Percentiles rank a stretch among this genome's conserved stretches.
Evolutionary conservation across 139 green algal species (phyloP).

Genomic region (Coelastrella sp.): DNA sequence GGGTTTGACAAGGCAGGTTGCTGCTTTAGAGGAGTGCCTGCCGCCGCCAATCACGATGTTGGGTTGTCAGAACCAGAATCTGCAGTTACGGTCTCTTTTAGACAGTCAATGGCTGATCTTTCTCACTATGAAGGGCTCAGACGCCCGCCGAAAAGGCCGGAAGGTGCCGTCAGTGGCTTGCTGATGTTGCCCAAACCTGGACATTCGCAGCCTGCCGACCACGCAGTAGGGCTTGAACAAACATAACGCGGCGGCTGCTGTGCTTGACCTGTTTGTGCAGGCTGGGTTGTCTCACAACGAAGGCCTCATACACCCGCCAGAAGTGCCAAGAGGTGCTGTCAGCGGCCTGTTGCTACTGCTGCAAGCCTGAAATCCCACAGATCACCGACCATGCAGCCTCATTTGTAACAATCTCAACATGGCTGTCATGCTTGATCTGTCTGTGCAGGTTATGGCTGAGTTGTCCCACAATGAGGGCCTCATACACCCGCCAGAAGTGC

Average conservation of each 20-base stretch:
- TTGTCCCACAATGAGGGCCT: constrained; percentile 31
- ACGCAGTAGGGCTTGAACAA: too few relatives aligned
- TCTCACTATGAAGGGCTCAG: constrained; percentile 16
- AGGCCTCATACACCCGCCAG: constrained; percentile 15
- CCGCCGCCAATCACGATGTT: too few relatives aligned
- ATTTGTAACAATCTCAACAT: neutral
- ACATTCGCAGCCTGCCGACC: neutral
- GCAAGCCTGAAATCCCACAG: constrained; percentile 35
- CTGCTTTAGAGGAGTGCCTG: too few relatives aligned
- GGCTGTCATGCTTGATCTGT: neutral
- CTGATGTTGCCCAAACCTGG: constrained; percentile 57
- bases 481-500: neutral
- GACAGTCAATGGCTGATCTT: too few relatives aligned
- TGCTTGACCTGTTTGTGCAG: neutral
- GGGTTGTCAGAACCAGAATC: too few relatives aligned
- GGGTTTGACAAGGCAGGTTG: too few relatives aligned
- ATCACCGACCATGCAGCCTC: too few relatives aligned
- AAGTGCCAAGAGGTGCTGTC: neutral
- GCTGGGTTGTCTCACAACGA: constrained; percentile 13
- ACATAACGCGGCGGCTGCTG: neutral
- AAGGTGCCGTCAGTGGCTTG: constrained; percentile 45
- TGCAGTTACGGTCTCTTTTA: too few relatives aligned
- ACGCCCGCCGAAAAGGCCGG: neutral
- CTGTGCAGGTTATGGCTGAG: constrained; percentile 4
- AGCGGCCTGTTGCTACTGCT: constrained; percentile 59